Percentiles rank a stretch among this genome's conserved stretches.
Evolutionary conservation across 1,139 yeast species (phyloP).

Genomic region (Hyphopichia wangnamkhiaoensis): DNA sequence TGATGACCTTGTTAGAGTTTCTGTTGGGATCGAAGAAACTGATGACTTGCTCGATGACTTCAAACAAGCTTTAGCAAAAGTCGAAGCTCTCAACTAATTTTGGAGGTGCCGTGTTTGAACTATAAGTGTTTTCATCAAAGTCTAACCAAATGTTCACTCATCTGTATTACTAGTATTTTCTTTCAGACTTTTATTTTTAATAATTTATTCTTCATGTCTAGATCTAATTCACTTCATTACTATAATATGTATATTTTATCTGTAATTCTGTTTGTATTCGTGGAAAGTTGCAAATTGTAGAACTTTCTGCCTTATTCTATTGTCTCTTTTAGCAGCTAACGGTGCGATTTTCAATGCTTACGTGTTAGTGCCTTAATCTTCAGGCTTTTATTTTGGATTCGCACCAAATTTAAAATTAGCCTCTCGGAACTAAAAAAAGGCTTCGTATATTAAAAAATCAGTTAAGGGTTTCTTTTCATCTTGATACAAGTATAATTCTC

Average conservation of each 20-base stretch:
- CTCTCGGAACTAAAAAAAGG: no score
- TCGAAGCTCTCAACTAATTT: slow-evolving; percentile 8
- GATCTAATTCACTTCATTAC: no score
- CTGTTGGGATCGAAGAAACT: slow-evolving; percentile 86
- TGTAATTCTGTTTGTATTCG: no score
- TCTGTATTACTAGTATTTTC: no score
- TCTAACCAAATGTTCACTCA: not conserved
- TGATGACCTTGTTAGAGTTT: slow-evolving; percentile 79
- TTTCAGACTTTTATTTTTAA: not conserved
- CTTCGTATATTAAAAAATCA: no score
- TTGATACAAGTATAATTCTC: no score
- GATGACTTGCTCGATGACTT: slow-evolving; percentile 77
- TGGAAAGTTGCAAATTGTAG: no score
- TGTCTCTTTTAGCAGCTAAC: no score
- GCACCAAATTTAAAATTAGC: no score
- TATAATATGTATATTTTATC: no score
- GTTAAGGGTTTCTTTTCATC: no score
- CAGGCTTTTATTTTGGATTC: not conserved
- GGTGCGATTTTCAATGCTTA: not conserved
- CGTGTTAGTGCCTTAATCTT: not conserved
- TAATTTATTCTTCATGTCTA: not conserved
- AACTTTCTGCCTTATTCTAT: no score
- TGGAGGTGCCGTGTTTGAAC: not conserved
- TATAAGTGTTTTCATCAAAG: not conserved
- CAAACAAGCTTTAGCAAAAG: slow-evolving; percentile 60